Evolutionary conservation across 2,329 filamentous ascomycete genomes (phyloP), one percentile per base, ranked within the genome.

Genomic region (Chrysosporium keratinophilum): DNA sequence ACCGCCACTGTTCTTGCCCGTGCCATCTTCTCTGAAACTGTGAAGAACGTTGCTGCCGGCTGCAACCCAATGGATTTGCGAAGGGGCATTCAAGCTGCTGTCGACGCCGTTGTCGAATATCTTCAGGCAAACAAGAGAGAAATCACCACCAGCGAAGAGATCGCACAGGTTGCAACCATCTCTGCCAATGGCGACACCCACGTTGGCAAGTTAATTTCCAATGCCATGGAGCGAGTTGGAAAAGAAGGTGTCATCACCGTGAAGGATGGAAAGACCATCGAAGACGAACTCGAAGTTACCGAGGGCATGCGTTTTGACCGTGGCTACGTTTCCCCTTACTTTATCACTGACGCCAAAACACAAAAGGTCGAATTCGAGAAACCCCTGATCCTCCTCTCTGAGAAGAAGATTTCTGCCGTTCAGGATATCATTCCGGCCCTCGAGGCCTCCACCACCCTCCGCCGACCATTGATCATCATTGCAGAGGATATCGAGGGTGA

Each of bases 231-330:
- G 82, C 95, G 95, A 82, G 93, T 98, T 60, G 93, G 93, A 75
- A 98, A 98, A 82, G 93, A 98, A 79, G 93, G 93, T 79, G 93
- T 98, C 68, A 98, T 98, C 73, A 98, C 93, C 56, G 91, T 97
- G 69, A 98, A 98, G 85, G 93, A 98, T 81, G 93, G 93, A 71
- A 98, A 97, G 86, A 97, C 93, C 57, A 85, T 95, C 69, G 83
- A 87, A 66, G 93, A 98, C 65, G 93, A 98, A 82, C 85, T 98
- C 54, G 93, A 98, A 78, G 84, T 98, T 58, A 98, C 93, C 56
- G 93, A 98, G 84, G 93, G 93, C 71, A 98, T 98, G 93, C 89
- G 93, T 74, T 98, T 98, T 77, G 93, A 98, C 82, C 91, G 93
- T 69, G 93, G 93, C 59, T 98, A 86, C 74, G 91, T 95, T 70